A percentile compares a stretch with the other conserved stretches of the same genome.
These are phyloP conservation scores for Pseudogymnoascus sp. DNA, from an alignment of 2,329 filamentous ascomycete species.

Conservation along the genomic window DNA sequence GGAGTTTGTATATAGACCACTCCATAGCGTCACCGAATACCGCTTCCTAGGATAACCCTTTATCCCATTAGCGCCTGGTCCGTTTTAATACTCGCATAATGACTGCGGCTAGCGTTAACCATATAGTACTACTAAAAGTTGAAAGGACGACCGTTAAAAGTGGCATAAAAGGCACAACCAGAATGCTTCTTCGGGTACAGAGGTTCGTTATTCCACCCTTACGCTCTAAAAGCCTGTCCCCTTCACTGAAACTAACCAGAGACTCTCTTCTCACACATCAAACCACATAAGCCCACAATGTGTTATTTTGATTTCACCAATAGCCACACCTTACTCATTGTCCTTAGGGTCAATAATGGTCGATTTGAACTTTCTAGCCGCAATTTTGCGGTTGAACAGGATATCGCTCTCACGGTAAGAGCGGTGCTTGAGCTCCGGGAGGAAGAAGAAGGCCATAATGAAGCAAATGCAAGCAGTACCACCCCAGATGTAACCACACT, in stretches of 20 bases:
- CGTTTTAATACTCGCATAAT: background rate
- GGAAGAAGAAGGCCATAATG: constrained; percentile 35
- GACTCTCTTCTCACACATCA: background rate
- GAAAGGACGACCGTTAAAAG: background rate
- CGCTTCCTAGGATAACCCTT: background rate
- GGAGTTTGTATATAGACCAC: background rate
- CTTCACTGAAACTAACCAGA: background rate
- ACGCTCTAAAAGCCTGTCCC: background rate
- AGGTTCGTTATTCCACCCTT: background rate
- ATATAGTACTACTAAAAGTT: background rate
- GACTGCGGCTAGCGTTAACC: background rate
- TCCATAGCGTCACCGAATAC: background rate
- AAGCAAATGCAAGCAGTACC: constrained; percentile 47
- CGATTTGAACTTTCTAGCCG: constrained; percentile 33
- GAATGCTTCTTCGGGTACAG: background rate
- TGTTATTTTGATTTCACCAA: background rate
- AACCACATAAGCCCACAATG: background rate
- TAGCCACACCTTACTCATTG: constrained; percentile 41
- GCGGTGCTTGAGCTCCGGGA: constrained; percentile 47
- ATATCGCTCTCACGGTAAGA: constrained; percentile 36
- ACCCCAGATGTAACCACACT: constrained; percentile 40
- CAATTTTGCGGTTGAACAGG: constrained; percentile 29
- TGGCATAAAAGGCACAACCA: background rate
- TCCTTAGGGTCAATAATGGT: constrained; percentile 46
- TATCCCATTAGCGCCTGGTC: background rate